Evolutionary conservation across 2,329 filamentous ascomycete genomes (phyloP), one percentile per base, ranked within the genome.

Genomic region (Cladophialophora carrionii): DNA sequence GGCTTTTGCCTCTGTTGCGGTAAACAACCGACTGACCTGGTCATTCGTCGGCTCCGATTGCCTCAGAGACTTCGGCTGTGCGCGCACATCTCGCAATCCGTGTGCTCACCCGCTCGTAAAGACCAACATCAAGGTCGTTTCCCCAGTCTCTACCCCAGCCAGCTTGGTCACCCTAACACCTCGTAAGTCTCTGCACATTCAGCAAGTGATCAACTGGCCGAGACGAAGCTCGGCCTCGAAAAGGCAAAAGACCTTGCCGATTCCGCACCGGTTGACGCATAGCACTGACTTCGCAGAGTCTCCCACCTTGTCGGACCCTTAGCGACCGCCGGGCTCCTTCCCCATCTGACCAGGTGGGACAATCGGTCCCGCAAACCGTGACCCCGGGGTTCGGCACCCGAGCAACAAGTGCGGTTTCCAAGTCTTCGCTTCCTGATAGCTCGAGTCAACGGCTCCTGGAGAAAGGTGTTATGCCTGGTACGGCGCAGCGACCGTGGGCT

Each of bases 31-130:
- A 52, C 26, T 26, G 10, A 9, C 48, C 48, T 22, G n/a, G 7
- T n/a, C 48, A 60, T 34, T 60, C 17, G 57, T 41, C 31, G 57
- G 57, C 46, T 60, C 7, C 20, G n/a, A 22, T 60, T 60, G 37
- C 57, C 57, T 22, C 20, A n/a, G 34, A 20, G 14, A 37, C 29
- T 60, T 9, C 10, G 46, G 12, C 24, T 26, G 17, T 54, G 52
- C 52, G 12, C n/a, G 43, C 22, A 60, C 8, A 6, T 29, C 26
- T 48, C 24, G 46, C 57, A 51, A 48, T 58, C 14, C 37, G 48
- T 29, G 52, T 43, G 10, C 8, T 37, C 43, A 12, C 31, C 24
- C 31, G 22, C 37, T 3, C 24, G 31, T 29, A 52, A 52, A 14
- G 14, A 17, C n/a, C 20, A 24, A 46, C 48, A 52, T 60, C 32